Evolutionary conservation across 2,329 filamentous ascomycete species (phyloP), one percentile per base, ranked within the genome.

Genomic region (Pseudophaeomoniella oleicola): DNA sequence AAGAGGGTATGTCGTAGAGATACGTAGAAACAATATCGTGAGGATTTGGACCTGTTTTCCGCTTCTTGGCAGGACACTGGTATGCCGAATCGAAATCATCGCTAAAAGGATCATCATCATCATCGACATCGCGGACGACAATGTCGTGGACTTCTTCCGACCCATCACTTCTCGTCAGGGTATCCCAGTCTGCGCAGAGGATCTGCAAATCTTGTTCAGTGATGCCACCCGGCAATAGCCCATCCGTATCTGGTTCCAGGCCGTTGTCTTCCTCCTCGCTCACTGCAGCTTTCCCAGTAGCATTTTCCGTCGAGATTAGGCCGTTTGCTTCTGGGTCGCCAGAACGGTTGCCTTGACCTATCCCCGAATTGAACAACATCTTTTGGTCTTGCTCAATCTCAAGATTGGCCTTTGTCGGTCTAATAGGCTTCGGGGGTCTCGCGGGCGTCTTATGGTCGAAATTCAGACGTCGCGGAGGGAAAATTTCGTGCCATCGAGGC

Each of bases 361-460:
- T 13, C 11, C 75, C 69, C n/a, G 88, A 73, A 38, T 78, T 76
- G 54, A 96, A 98, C 16, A 72, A 67, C 47, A 86, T 85, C 55
- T 93, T 84, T 46, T 93, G 82, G 48, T 96, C 90, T 33, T 74
- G 70, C 2, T 83, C 81, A 19, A 96, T 64, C 42, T 98, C 90
- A 11, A 98, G 67, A 42, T 76, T 86, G 39, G 94, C 69, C 57
- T 98, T 98, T 14, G 81, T 87, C 0, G 86, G 85, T 4, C 86
- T 71, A 3, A 96, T 68, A 12, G 83, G 69, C 57, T 87, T 90
- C 1, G 86, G 83, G 30, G 77, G 78, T 57, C 86, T 93, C 1
- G 68, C 45, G 0, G 87, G 85, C 29, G 76, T 74, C 57, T 94
- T 90, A 39, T 81, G 78, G 42, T 81, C 70, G 57, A 82, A 88